Base-by-base conservation (phyloP, 208 protist genomes). In the Herpetomonas samuelpessoai region DNA sequence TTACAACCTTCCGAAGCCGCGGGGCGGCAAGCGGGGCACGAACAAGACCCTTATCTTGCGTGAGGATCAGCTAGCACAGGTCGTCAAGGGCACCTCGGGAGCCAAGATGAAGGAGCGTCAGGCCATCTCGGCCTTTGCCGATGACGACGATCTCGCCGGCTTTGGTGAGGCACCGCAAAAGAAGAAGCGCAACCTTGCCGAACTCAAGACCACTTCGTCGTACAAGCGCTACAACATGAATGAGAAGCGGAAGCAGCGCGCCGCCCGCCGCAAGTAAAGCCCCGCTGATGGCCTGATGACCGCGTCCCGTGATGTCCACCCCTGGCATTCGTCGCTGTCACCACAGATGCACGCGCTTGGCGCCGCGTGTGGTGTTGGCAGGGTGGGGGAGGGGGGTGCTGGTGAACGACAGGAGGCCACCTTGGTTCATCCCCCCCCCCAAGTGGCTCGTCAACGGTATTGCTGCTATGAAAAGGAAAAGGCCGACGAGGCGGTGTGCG, bases 151-250 rank as follows among this genome's bases (percentile, higher is more conserved):
- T 1, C 76, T 96, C 27, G 85, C 82, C 48, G 70, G 64, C 18
- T 93, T 93, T 64, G 86, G 87, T 25, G 74, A 86, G 48, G 62
- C 71, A 28, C 65, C 68, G n/a, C 67, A 83, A 54, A 67, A 61
- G 26, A 85, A 76, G 48, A 89, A 88, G 59, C 68, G 75, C 28
- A 74, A 96, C 53, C 65, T 86, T 2, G 74, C 68, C 3, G 70
- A 86, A 44, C 82, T 79, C 14, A 76, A 78, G 2, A 69, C 78
- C 48, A 68, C 59, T 29, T 92, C 83, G 0, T 92, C 86, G 6
- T 96, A 96, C 60, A 81, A 93, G 50, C 86, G 74, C 54, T 96
- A 92, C 72, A 96, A 96, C 62, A 70, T 96, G 24, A 96, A 96
- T 41, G 90, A 96, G 54, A 83, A 80, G 47, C 86, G 81, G 58